Conservation (phyloP, 768 basidiomycete genomes). For the Saitozyma sp. region DNA sequence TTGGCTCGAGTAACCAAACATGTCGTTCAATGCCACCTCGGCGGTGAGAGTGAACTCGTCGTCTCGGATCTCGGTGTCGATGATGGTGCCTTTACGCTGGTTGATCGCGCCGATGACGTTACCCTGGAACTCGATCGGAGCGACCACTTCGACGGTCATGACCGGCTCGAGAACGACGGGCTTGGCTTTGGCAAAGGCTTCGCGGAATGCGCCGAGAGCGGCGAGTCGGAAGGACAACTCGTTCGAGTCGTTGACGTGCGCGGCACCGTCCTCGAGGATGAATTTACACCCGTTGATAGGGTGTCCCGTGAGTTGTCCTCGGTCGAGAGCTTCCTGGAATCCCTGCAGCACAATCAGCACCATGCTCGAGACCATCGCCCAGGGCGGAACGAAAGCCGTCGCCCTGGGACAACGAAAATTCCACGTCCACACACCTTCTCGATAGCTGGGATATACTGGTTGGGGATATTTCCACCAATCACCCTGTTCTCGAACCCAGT, state of each 20-base stretch:
- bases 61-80: slow-evolving; percentile 93
- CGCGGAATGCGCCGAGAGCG: slow-evolving; percentile 87
- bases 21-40: slow-evolving; percentile 93
- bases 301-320: slow-evolving; percentile 85
- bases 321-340: slow-evolving; percentile 89
- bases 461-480: slow-evolving; percentile 88
- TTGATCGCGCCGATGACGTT: slow-evolving; percentile 93
- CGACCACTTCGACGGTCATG: slow-evolving; percentile 97
- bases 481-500: slow-evolving; percentile 78
- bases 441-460: slow-evolving; percentile 87
- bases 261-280: slow-evolving; percentile 85
- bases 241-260: slow-evolving; percentile 92
- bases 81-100: slow-evolving; percentile 84
- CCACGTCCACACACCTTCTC: slow-evolving; percentile 67
- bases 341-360: slow-evolving; percentile 60
- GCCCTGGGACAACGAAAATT: background rate
- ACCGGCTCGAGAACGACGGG: slow-evolving; percentile 93
- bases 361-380: too few relatives aligned
- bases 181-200: slow-evolving; percentile 72
- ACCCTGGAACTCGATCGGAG: slow-evolving; percentile 91
- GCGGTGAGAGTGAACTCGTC: slow-evolving; percentile 91
- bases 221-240: slow-evolving; percentile 92
- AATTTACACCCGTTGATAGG: slow-evolving; percentile 80
- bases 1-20: slow-evolving; percentile 96
- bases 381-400: too few relatives aligned